phyloP scores from a whole-genome alignment of 148 eudicot species.

The Vaccinium macrocarpon region DNA sequence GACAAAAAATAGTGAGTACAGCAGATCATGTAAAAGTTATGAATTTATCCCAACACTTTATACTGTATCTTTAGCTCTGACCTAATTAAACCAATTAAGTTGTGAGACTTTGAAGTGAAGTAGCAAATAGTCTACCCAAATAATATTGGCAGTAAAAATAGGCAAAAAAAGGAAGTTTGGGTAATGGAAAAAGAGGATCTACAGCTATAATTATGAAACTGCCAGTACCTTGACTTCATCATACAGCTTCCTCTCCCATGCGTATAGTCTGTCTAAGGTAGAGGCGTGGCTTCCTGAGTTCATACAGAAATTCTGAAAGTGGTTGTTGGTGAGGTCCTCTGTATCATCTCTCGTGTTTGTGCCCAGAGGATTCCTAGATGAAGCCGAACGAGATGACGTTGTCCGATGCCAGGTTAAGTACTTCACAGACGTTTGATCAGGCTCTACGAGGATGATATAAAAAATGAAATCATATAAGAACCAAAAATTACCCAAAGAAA shows the following conservation, averaged over 20 bases:
- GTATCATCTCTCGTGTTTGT: slow-evolving; percentile 57
- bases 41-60: neutral
- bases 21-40: neutral
- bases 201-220: neutral
- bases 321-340: slow-evolving; percentile 55
- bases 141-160: neutral
- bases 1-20: neutral
- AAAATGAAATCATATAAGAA: neutral
- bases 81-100: neutral
- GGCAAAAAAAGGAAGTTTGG: neutral
- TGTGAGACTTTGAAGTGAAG: too few species aligned
- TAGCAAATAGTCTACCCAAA: neutral
- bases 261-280: slow-evolving; percentile 81
- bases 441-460: slow-evolving; percentile 38
- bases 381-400: slow-evolving; percentile 70
- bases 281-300: slow-evolving; percentile 92
- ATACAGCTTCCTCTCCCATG: slow-evolving; percentile 93
- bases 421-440: slow-evolving; percentile 62
- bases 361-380: slow-evolving; percentile 66
- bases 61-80: neutral
- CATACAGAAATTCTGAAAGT: slow-evolving; percentile 70
- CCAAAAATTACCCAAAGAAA: neutral
- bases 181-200: neutral
- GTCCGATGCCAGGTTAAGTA: slow-evolving; percentile 94
- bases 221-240: slow-evolving; percentile 91